Percentiles rank a stretch among this genome's conserved stretches.
Evolutionary conservation across 768 basidiomycete species (phyloP).

Genomic region (Phaffia australis): DNA sequence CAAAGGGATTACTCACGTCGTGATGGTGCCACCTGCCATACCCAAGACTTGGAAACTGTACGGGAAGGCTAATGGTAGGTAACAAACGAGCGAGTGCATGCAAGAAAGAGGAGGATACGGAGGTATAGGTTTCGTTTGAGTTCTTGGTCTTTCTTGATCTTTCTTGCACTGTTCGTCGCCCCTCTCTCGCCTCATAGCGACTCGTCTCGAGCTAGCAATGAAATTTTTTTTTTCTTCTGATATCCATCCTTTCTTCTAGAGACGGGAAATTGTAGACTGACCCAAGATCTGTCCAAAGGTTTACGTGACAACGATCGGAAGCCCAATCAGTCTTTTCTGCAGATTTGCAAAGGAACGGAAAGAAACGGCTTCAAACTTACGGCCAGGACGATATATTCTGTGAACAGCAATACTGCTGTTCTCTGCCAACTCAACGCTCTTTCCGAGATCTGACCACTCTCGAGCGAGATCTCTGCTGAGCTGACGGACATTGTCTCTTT

Average conservation of each 20-base stretch:
- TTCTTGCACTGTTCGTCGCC: too few species aligned
- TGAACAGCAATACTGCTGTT: slow-evolving; percentile 20
- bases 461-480: slow-evolving; percentile 1
- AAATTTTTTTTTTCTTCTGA: too few species aligned
- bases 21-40: slow-evolving; percentile 29
- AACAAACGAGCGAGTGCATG: not conserved
- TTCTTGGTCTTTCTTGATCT: too few species aligned
- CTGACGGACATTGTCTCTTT: not conserved
- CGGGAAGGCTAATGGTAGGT: slow-evolving; percentile 29
- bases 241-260: too few species aligned
- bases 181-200: too few species aligned
- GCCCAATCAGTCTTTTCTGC: not conserved
- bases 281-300: too few species aligned
- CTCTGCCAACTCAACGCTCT: slow-evolving; percentile 20
- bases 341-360: not conserved
- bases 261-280: too few species aligned
- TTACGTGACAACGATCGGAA: too few species aligned
- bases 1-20: slow-evolving; percentile 11
- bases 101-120: not conserved
- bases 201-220: too few species aligned
- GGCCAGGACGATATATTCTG: slow-evolving; percentile 30
- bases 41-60: slow-evolving; percentile 28
- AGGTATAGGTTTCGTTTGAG: too few species aligned
- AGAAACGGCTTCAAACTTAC: not conserved
- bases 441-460: slow-evolving; percentile 10